Percentiles rank a stretch among this genome's conserved stretches.
Conservation (phyloP, 2,329 filamentous ascomycete species). For the Ophiostoma montium region DNA sequence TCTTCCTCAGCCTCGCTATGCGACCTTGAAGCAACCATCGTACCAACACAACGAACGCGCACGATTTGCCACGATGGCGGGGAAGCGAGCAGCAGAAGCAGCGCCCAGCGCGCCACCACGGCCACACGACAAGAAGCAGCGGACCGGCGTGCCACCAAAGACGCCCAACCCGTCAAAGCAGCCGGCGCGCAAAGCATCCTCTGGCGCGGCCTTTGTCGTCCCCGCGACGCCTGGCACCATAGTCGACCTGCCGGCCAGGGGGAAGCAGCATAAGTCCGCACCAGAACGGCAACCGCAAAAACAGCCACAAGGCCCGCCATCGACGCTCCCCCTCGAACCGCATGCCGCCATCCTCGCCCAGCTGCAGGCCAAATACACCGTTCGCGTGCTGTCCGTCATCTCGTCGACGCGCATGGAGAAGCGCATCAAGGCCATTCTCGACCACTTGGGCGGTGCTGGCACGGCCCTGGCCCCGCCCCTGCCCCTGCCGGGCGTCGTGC, state of each 20-base stretch:
- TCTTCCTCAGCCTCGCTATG: too few species aligned
- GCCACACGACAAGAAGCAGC: constrained; percentile 6
- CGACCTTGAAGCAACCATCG: not conserved
- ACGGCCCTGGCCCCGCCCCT: not conserved
- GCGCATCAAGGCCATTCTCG: constrained; percentile 31
- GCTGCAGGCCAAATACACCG: constrained; percentile 31
- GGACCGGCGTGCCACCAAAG: not conserved
- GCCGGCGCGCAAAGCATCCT: not conserved
- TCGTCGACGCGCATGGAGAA: constrained; percentile 46
- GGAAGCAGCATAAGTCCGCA: not conserved
- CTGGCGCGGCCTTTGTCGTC: not conserved
- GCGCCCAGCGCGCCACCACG: not conserved
- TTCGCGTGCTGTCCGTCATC: constrained; percentile 40
- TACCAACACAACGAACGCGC: not conserved
- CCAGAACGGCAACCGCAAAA: constrained; percentile 17
- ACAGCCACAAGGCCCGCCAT: constrained; percentile 6
- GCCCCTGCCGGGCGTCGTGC: constrained; percentile 22
- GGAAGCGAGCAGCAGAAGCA: not conserved
- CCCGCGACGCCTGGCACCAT: constrained; percentile 6
- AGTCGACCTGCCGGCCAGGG: not conserved
- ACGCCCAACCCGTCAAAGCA: not conserved
- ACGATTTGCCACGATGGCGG: not conserved
- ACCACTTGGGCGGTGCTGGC: constrained; percentile 24
- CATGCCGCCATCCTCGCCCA: constrained; percentile 29
- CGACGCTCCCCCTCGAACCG: constrained; percentile 20